Conservation (phyloP, 257 asterid species). For the Gentiana straminea region DNA sequence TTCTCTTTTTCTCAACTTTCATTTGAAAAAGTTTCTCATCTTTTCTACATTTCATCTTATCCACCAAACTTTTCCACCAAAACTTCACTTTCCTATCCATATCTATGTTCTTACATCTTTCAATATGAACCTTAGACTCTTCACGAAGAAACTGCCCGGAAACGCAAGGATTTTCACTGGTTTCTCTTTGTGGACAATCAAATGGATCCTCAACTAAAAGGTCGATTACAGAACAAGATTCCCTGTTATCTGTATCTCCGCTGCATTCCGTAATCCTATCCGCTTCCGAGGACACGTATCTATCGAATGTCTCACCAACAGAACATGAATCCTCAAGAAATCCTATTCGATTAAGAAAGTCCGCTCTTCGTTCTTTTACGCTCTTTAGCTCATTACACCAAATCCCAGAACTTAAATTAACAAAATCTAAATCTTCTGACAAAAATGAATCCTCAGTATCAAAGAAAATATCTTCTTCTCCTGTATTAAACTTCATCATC, state of each 20-base stretch:
- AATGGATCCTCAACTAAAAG: slow-evolving; percentile 37
- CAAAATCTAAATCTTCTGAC: slow-evolving; percentile 22
- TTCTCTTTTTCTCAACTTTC: slow-evolving; percentile 30
- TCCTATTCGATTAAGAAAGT: slow-evolving; percentile 38
- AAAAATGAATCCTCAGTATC: slow-evolving; percentile 38
- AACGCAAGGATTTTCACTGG: slow-evolving; percentile 1
- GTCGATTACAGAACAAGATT: slow-evolving; percentile 38
- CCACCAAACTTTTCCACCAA: slow-evolving; percentile 43
- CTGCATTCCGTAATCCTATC: too few relatives aligned
- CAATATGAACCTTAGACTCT: too few relatives aligned
- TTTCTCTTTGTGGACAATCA: slow-evolving; percentile 9
- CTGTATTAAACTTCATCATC: slow-evolving; percentile 38
- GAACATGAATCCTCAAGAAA: slow-evolving; percentile 17
- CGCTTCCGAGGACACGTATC: too few relatives aligned
- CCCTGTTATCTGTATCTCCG: slow-evolving; percentile 20
- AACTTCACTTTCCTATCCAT: slow-evolving; percentile 20
- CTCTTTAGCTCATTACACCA: slow-evolving; percentile 65
- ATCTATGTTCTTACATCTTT: neutral
- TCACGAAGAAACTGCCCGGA: neutral
- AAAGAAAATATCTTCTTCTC: slow-evolving; percentile 49
- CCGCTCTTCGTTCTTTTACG: slow-evolving; percentile 41
- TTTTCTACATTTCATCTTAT: slow-evolving; percentile 15
- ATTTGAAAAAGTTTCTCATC: slow-evolving; percentile 14
- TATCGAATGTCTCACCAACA: neutral
- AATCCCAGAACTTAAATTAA: slow-evolving; percentile 18